These are phyloP conservation scores for Phytophthora megakarya DNA, from an alignment of 352 stramenopile genomes.

Conservation along the genomic window DNA sequence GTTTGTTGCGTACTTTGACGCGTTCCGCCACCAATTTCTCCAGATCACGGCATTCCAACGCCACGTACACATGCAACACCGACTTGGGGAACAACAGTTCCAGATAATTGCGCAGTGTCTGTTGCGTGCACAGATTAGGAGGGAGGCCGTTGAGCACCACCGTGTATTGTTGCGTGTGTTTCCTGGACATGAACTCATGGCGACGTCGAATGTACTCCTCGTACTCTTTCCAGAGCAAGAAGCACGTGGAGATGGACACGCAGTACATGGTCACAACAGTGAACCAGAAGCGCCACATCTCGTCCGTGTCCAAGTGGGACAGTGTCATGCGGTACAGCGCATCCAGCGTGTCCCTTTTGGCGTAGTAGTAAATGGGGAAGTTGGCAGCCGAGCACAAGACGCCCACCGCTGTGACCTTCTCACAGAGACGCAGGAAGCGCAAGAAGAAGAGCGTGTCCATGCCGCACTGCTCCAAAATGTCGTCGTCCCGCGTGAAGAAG, in stretches of 20 bases:
- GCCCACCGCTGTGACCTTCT: conserved; percentile 68
- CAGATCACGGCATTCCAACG: conserved; percentile 73
- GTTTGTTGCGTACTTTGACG: conserved; percentile 65
- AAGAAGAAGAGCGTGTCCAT: conserved; percentile 86
- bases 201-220: conserved; percentile 72
- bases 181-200: conserved; percentile 77
- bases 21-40: conserved; percentile 77
- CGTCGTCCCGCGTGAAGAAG: conserved; percentile 68
- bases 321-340: conserved; percentile 71
- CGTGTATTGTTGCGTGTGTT: conserved; percentile 74
- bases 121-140: conserved; percentile 70
- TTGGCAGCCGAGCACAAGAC: conserved; percentile 64
- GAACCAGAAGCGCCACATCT: conserved; percentile 69
- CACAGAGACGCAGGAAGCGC: conserved; percentile 69
- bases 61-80: conserved; percentile 74
- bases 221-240: conserved; percentile 72
- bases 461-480: conserved; percentile 67
- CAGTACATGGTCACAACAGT: conserved; percentile 74
- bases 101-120: conserved; percentile 81
- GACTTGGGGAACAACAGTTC: conserved; percentile 74
- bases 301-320: conserved; percentile 56
- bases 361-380: conserved; percentile 86
- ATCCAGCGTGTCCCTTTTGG: conserved; percentile 35
- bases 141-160: conserved; percentile 78
- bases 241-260: conserved; percentile 61